phyloP scores from a whole-genome alignment of 495 filamentous ascomycete species.

The Aspergillus egyptiacus region DNA sequence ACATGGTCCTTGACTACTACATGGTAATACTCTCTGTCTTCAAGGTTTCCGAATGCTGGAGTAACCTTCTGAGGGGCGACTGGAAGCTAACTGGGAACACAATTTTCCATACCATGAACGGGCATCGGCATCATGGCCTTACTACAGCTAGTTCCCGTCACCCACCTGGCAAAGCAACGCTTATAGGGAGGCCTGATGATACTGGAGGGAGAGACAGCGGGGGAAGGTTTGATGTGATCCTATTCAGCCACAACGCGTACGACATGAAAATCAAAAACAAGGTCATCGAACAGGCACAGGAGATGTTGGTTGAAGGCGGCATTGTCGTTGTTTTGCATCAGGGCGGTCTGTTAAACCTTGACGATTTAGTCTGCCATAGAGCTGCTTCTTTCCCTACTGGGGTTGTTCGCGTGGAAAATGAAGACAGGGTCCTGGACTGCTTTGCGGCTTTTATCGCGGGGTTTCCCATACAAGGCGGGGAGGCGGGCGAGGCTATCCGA shows the following conservation, averaged over 20 bases:
- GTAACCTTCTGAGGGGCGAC: too few relatives aligned
- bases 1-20: too few relatives aligned
- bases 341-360: conserved; percentile 36
- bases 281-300: conserved; percentile 45
- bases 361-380: conserved; percentile 48
- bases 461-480: conserved; percentile 33
- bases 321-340: conserved; percentile 54
- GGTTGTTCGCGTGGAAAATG: conserved; percentile 38
- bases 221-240: conserved; percentile 49
- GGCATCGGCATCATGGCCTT: too few relatives aligned
- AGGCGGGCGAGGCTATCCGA: conserved; percentile 32
- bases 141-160: too few relatives aligned
- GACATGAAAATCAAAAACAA: conserved; percentile 48
- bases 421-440: conserved; percentile 45
- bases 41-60: too few relatives aligned
- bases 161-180: too few relatives aligned
- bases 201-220: conserved; percentile 15
- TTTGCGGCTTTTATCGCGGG: conserved; percentile 53
- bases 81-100: too few relatives aligned
- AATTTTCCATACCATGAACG: too few relatives aligned
- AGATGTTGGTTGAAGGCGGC: conserved; percentile 46
- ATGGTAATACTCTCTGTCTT: too few relatives aligned
- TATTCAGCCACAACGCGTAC: conserved; percentile 63
- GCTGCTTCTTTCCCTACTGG: conserved; percentile 49
- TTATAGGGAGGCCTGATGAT: too few relatives aligned